Percentiles rank a stretch among this genome's conserved stretches.
These are phyloP conservation scores for Xylaria nigripes DNA, from an alignment of 495 filamentous ascomycete genomes.

Conservation along the genomic window DNA sequence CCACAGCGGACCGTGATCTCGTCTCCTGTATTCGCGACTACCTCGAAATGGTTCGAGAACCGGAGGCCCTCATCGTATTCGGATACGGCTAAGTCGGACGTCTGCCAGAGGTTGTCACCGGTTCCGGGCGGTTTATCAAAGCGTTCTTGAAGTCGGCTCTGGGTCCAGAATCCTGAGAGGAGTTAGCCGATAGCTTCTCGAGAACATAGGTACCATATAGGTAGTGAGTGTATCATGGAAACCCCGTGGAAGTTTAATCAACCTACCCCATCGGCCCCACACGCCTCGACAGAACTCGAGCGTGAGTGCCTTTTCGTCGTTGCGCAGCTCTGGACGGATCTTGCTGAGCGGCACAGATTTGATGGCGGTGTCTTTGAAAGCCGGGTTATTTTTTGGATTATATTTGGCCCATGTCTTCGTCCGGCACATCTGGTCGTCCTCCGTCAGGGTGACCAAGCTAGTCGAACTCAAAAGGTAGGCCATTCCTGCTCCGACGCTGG, in stretches of 20 bases:
- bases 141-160: constrained; percentile 51
- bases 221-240: not conserved
- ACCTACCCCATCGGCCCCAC: constrained; percentile 57
- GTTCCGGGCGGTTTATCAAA: constrained; percentile 58
- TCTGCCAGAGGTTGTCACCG: constrained; percentile 54
- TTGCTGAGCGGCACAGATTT: constrained; percentile 53
- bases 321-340: constrained; percentile 56
- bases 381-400: constrained; percentile 56
- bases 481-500: constrained; percentile 28
- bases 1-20: constrained; percentile 59
- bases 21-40: constrained; percentile 55
- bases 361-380: constrained; percentile 53
- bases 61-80: constrained; percentile 55
- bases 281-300: constrained; percentile 58
- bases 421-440: constrained; percentile 54
- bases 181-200: not conserved
- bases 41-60: constrained; percentile 72
- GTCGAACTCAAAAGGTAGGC: constrained; percentile 24
- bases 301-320: constrained; percentile 50
- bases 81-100: constrained; percentile 42
- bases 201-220: not conserved
- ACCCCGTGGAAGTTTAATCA: not conserved
- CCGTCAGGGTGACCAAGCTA: constrained; percentile 35
- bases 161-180: constrained; percentile 50
- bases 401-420: constrained; percentile 46